Base-by-base conservation (phyloP, 805 yeast species). In the Metschnikowia rubicola region DNA sequence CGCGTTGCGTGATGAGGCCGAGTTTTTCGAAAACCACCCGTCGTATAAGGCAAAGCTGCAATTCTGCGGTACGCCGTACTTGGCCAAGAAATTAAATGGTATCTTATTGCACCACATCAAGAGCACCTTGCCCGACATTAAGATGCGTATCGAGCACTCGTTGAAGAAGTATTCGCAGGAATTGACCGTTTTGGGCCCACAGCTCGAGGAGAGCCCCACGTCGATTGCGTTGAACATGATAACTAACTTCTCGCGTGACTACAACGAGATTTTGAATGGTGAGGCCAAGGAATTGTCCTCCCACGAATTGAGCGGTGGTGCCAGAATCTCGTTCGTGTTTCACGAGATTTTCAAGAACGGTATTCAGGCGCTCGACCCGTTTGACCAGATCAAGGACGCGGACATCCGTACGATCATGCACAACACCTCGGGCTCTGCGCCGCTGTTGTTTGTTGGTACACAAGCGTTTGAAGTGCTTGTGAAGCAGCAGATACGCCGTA, bases 31-130 rank as follows among this genome's bases (percentile, higher is more conserved):
- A 67, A 77, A 78, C 56, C 99, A 94, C 67, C 84, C 96, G 8
- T 82, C 96, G 19, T 94, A 94, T 70, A 80, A 89, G 58, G 85
- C 94, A 30, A 94, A 92, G 65, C 92, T 97, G 8, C 95, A 88
- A 62, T 92, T 83, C 71, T 94, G 99, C 70, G 99, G 99, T 67
- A 94, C 99, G n/a, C 97, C 97, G 35, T 94, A 86, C 67, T 75
- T 94, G 63, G 97, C 98, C 43, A 87, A 89, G 65, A 88, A 90
- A 68, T 79, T 94, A 62, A 94, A 88, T 68, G 82, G 86, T 37
- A 88, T 94, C 57, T 78, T 94, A 59, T 77, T 89, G 70, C 89
- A 84, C 63, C 99, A 94, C 70, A 94, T 94, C 67, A 68, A 68
- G 58, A 63, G 72, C 50, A 62, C 66, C 7, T 65, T 72, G 63